Evolutionary conservation across 2,329 filamentous ascomycete genomes (phyloP).

Genomic region (Nothopassalora personata): DNA sequence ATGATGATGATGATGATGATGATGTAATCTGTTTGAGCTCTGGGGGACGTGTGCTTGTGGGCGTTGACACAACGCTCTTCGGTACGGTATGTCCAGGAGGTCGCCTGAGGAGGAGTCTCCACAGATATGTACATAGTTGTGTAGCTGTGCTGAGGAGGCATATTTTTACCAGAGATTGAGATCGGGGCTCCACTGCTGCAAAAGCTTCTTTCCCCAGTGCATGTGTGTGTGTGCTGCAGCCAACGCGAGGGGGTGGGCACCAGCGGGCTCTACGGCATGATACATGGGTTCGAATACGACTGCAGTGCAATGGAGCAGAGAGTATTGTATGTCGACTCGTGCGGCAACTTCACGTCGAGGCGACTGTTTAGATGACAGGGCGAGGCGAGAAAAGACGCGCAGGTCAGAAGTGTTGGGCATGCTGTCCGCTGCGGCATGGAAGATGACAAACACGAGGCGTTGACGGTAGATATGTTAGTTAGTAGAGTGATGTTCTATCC

Average conservation of each 20-base stretch:
- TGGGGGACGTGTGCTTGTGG: background rate
- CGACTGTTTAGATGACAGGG: conserved; percentile 2
- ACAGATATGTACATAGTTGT: background rate
- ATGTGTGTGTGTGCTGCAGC: background rate
- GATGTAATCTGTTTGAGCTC: background rate
- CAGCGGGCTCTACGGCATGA: background rate
- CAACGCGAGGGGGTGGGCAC: background rate
- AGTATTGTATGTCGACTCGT: background rate
- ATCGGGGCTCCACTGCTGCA: background rate
- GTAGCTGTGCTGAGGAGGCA: background rate
- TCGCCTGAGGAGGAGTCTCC: background rate
- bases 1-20: background rate
- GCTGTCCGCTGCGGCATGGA: background rate
- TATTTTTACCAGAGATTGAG: background rate
- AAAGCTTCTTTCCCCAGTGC: conserved; percentile 4
- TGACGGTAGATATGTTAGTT: background rate
- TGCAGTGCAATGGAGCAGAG: background rate
- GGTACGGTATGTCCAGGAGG: no score
- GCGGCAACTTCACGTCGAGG: background rate
- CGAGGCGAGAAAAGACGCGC: background rate
- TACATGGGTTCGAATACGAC: background rate
- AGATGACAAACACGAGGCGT: background rate
- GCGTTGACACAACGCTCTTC: background rate
- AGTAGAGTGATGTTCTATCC: no score
- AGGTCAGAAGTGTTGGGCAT: background rate